A percentile compares a stretch with the other conserved stretches of the same genome.
phyloP scores from a whole-genome alignment of 495 filamentous ascomycete genomes.

The Xylaria palmicola region DNA sequence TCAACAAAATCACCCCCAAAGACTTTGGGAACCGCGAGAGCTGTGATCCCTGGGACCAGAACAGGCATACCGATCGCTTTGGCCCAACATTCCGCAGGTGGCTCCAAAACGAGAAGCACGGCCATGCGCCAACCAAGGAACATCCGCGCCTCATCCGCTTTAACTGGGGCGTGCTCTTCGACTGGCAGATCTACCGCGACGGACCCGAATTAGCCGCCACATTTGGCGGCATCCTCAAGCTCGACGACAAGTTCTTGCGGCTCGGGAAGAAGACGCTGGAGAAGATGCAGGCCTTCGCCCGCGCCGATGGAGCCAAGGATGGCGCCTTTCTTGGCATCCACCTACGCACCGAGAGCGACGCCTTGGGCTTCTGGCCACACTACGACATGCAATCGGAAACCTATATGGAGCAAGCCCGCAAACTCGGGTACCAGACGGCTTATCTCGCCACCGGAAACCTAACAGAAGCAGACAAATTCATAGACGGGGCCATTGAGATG shows the following conservation, averaged over 20 bases:
- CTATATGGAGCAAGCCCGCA: conserved; percentile 33
- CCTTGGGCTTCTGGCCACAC: conserved; percentile 42
- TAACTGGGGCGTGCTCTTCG: conserved; percentile 49
- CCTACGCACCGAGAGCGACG: conserved; percentile 45
- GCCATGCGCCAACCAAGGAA: conserved; percentile 24
- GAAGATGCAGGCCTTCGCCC: conserved; percentile 35
- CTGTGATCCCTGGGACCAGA: conserved; percentile 47
- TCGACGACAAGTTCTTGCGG: conserved; percentile 37
- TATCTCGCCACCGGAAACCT: conserved; percentile 47
- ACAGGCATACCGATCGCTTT: conserved; percentile 47
- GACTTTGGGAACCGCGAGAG: conserved; percentile 43
- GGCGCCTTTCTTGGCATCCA: conserved; percentile 39
- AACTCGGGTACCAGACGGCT: conserved; percentile 34
- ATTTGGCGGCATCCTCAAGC: conserved; percentile 40
- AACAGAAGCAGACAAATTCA: conserved; percentile 40
- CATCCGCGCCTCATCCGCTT: conserved; percentile 42
- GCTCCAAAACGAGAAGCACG: conserved; percentile 31
- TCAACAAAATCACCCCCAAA: conserved; percentile 44
- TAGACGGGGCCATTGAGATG: conserved; percentile 29
- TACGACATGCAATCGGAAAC: conserved; percentile 40
- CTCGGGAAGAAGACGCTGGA: conserved; percentile 33
- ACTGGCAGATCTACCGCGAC: conserved; percentile 46
- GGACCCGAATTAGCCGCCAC: conserved; percentile 44
- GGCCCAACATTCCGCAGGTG: conserved; percentile 36
- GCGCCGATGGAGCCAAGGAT: conserved; percentile 20